A percentile compares a stretch with the other conserved stretches of the same genome.
Evolutionary conservation across 768 basidiomycete genomes (phyloP).

Genomic region (Boletus sp.): DNA sequence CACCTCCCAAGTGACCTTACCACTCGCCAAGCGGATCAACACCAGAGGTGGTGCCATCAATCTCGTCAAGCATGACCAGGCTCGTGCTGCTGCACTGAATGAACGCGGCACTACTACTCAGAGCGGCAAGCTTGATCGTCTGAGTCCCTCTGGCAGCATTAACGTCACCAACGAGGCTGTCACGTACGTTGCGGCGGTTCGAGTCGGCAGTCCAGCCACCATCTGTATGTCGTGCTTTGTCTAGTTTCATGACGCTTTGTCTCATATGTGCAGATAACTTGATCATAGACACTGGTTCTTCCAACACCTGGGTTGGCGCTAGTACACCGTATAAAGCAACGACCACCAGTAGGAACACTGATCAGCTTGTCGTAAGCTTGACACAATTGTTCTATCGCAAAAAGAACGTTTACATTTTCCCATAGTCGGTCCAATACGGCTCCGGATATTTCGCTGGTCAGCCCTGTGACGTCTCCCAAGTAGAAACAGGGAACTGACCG

Average conservation of each 20-base stretch:
- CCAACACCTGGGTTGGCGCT: conserved; percentile 73
- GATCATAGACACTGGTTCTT: conserved; percentile 59
- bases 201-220: conserved; percentile 54
- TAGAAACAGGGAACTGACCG: background rate
- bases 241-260: background rate
- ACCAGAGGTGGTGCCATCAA: conserved; percentile 44
- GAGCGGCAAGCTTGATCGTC: conserved; percentile 13
- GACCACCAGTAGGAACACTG: conserved; percentile 47
- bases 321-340: conserved; percentile 43
- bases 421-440: conserved; percentile 55
- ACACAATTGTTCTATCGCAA: background rate
- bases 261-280: conserved; percentile 41
- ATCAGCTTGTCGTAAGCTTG: conserved; percentile 45
- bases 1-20: conserved; percentile 41
- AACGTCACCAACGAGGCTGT: conserved; percentile 45
- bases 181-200: conserved; percentile 36
- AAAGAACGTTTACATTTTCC: background rate
- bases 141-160: conserved; percentile 27
- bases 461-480: background rate
- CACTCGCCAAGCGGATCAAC: conserved; percentile 54
- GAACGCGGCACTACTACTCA: conserved; percentile 33
- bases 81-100: conserved; percentile 46
- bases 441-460: conserved; percentile 58
- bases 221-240: conserved; percentile 38
- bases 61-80: conserved; percentile 50